Evolutionary conservation across 2,329 filamentous ascomycete species (phyloP).

Genomic region (Mycosphaerella arachidis): DNA sequence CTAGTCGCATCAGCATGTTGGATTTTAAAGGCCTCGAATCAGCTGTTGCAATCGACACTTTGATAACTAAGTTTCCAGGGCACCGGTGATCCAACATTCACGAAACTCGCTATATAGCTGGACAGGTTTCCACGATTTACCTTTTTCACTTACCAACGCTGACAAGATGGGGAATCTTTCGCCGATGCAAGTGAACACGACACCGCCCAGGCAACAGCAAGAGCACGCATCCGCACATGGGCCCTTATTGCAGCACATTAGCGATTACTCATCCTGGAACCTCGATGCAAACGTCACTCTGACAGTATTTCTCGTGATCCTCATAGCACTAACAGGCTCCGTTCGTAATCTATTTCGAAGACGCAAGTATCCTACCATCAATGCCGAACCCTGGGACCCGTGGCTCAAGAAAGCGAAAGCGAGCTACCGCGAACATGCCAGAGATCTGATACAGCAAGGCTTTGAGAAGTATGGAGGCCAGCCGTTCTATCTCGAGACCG

Average conservation of each 20-base stretch:
- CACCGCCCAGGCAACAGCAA: background rate
- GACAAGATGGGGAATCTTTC: background rate
- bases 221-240: background rate
- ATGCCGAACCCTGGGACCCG: background rate
- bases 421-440: constrained; percentile 1
- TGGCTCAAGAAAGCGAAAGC: background rate
- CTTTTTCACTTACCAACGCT: background rate
- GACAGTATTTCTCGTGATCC: background rate
- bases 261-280: background rate
- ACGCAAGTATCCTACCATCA: background rate
- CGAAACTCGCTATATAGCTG: background rate
- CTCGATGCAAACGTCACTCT: background rate
- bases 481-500: constrained; percentile 7
- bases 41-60: too few relatives aligned
- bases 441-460: background rate
- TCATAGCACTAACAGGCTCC: background rate
- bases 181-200: background rate
- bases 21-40: too few relatives aligned
- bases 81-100: too few relatives aligned
- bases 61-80: too few relatives aligned
- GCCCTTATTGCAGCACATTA: background rate
- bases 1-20: too few relatives aligned
- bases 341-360: background rate
- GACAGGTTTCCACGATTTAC: background rate
- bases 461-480: background rate